Conservation (phyloP, 2,329 filamentous ascomycete genomes). For the Talaromyces sp. region DNA sequence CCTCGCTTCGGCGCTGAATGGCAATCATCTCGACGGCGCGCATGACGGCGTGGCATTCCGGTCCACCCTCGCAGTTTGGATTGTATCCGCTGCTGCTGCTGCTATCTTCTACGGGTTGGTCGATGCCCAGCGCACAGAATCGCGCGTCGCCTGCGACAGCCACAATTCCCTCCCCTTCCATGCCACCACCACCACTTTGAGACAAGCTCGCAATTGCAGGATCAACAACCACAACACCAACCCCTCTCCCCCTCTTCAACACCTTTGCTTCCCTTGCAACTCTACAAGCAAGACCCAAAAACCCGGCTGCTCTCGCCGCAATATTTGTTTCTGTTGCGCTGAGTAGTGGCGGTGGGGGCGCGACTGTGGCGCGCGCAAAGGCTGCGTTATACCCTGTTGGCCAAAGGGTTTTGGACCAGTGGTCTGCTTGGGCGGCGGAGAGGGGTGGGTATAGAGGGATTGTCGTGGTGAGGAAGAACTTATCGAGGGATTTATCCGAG, state of each 20-base stretch:
- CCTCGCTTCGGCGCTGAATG: constrained; percentile 30
- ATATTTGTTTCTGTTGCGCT: constrained; percentile 29
- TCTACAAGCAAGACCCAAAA: constrained; percentile 33
- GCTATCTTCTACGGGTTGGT: neutral
- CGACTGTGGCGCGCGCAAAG: constrained; percentile 36
- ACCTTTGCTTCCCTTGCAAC: constrained; percentile 34
- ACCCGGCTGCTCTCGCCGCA: constrained; percentile 31
- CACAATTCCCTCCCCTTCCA: constrained; percentile 28
- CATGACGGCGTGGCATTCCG: constrained; percentile 44
- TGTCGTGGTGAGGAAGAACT: constrained; percentile 22
- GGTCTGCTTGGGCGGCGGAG: constrained; percentile 33
- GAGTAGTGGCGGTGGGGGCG: constrained; percentile 36
- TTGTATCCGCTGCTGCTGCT: constrained; percentile 17
- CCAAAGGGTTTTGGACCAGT: constrained; percentile 39
- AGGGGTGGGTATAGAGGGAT: constrained; percentile 39
- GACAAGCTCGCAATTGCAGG: constrained; percentile 20
- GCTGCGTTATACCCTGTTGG: constrained; percentile 42
- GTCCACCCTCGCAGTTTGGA: constrained; percentile 36
- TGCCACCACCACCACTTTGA: constrained; percentile 16
- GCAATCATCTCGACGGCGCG: constrained; percentile 39
- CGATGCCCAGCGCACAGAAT: constrained; percentile 20
- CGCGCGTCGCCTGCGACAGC: constrained; percentile 42
- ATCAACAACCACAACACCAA: constrained; percentile 43
- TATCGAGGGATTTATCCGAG: neutral
- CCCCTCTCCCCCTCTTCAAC: constrained; percentile 31